Base-by-base conservation (phyloP, 1,284 basidiomycete species). In the Irpex lacteus region DNA sequence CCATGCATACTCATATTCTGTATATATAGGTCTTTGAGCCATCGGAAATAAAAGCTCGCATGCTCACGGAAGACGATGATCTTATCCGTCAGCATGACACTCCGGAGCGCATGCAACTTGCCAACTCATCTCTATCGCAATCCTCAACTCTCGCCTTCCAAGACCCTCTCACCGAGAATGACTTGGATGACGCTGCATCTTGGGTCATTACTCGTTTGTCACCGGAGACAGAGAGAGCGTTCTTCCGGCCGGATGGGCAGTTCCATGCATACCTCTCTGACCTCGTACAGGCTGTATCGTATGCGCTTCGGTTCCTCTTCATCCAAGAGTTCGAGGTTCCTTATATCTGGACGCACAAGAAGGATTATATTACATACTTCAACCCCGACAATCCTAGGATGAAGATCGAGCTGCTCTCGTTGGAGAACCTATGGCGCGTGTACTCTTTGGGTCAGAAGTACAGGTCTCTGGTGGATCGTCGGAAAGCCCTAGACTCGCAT, bases 51-150 rank as follows among this genome's bases (percentile, higher is more conserved):
- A 89, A 89, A 68, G 92, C 91, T 66, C 88, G 94, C 60, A 85
- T 96, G 80, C 80, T 99, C 54, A 98, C 96, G 3, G 95, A 97
- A 68, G 96, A 95, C 67, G 98, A 99, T 75, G 94, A 98, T 72
- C 82, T 96, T 61, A 96, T 98, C 70, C 91, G 96, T 62, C 88
- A 85, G 19, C 87, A 89, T 73, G 98, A 99, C 77, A 88, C 95
- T 53, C 98, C 98, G 0, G 98, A 99, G 76, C 91, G 98, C 58
- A 95, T 98, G 88, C 98, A 99, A 76, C 86, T 99, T 34, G 87
- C 90, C 15, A 93, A 91, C n/a, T 94, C 92, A 34, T 92, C 92
- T 0, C 77, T 98, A 21, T 91, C 92, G 3, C 77, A 82, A 52
- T 85, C 84, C 58, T 83, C 91, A 4, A 84, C 87, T 8, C 75